Base-by-base conservation (phyloP, 306 rosid species). In the Quercus ilex region DNA sequence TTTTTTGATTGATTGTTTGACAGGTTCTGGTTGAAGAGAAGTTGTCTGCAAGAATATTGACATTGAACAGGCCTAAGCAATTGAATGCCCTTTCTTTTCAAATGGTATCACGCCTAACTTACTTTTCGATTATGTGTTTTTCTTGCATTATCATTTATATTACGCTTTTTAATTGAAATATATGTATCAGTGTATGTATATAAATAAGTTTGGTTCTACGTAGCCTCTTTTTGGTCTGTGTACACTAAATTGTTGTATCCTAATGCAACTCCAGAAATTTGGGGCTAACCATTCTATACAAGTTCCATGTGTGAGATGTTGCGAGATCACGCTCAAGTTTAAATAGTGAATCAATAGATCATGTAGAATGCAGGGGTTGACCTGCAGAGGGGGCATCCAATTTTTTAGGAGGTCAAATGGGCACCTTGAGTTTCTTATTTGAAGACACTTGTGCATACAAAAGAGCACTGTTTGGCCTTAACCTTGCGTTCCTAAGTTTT, bases 21-120 rank as follows among this genome's bases (percentile, higher is more conserved):
- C 1, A 94, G 98, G 30, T 95, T 89, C 69, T 92, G 85, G 94
- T 84, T 73, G 91, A 90, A 60, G 81, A 82, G 69, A 87, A 84
- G 79, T 77, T 11, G 74, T 75, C 28, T 55, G 90, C 84, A 13
- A 89, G 90, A 86, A 52, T 85, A 35, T 77, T 95, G 89, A 83
- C 86, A 38, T 69, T 95, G 12, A 95, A 91, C 82, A 85, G 99
- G 80, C 88, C 92, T 9, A 91, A 81, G 72, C 98, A 92, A 79
- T 83, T 95, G 83, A 95, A 95, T 74, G 97, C 98, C 28, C 86
- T 92, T 46, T 90, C 97, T 60, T 80, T 38, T 74, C 79, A 84
- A 79, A 95, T 91, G 98, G 98, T 91, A 85, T 51, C 8, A 11
- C 77, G 3, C 11, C 4, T 21, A 7, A 26, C 13, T n/a, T 58